Evolutionary conservation across 768 basidiomycete genomes (phyloP).

Genomic region (Agaricus subrufescens): DNA sequence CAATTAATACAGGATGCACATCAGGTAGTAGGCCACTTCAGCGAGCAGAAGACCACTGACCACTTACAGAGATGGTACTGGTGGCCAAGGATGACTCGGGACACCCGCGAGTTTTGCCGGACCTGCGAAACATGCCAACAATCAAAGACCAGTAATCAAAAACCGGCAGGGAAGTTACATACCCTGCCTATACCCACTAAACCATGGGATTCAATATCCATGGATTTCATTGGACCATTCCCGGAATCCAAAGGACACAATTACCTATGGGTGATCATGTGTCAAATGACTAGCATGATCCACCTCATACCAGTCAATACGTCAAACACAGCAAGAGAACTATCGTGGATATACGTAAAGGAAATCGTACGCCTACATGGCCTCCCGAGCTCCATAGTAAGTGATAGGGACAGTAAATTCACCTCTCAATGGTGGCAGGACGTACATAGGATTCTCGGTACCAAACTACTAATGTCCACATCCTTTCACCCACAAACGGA

Average conservation of each 20-base stretch:
- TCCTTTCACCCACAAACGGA: slow-evolving; percentile 40
- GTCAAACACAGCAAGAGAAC: slow-evolving; percentile 18
- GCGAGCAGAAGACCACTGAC: slow-evolving; percentile 19
- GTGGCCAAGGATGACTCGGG: slow-evolving; percentile 23
- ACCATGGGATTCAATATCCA: slow-evolving; percentile 32
- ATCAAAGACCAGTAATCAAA: slow-evolving; percentile 14
- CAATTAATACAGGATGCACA: slow-evolving; percentile 21
- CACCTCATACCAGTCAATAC: slow-evolving; percentile 25
- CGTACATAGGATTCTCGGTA: slow-evolving; percentile 20
- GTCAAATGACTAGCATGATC: slow-evolving; percentile 24
- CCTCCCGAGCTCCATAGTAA: slow-evolving; percentile 22
- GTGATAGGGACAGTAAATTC: slow-evolving; percentile 31
- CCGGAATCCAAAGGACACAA: slow-evolving; percentile 22
- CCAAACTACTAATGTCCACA: slow-evolving; percentile 27
- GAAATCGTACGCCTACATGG: slow-evolving; percentile 28
- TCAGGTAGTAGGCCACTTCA: slow-evolving; percentile 26
- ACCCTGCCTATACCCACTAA: slow-evolving; percentile 19
- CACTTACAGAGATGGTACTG: slow-evolving; percentile 30
- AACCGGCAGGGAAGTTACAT: slow-evolving; percentile 24
- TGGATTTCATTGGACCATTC: slow-evolving; percentile 36
- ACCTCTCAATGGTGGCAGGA: slow-evolving; percentile 29
- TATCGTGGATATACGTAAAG: slow-evolving; percentile 23
- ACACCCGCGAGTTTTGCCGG: slow-evolving; percentile 17
- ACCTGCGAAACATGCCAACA: slow-evolving; percentile 19
- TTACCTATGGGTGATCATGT: slow-evolving; percentile 27